Base-by-base conservation (phyloP, 306 rosid genomes). In the Rubus idaeus region DNA sequence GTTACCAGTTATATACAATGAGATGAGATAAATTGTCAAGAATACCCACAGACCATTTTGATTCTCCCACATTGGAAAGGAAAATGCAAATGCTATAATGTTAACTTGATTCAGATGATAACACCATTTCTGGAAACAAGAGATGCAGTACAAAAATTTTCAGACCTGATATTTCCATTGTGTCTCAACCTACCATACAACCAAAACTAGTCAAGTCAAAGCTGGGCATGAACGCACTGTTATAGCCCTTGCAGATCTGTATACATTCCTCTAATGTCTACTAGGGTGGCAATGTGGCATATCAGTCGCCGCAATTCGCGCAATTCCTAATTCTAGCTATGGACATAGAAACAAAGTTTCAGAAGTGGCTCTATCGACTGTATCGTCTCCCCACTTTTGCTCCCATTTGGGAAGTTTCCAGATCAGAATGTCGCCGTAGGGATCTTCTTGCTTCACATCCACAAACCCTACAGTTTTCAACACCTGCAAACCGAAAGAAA, bases 361-460 rank as follows among this genome's bases (percentile, higher is more conserved):
- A 3, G 64, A 80, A 53, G 35, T 40, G 63, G 10, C 69, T 82
- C 8, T 63, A 76, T 68, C 17, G 52, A 76, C 20, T 58, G 41
- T 17, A 39, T 73, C 50, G 60, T 62, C 74, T 79, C 60, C 81
- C 76, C 79, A 85, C 71, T 62, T 71, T 81, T 86, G 82, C 78
- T 87, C 88, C 84, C 89, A 77, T 70, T 82, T 88, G 50, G 76
- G 78, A 39, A 80, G 87, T 78, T 86, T 95, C 78, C 14, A 1
- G 64, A 90, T 69, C 35, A 78, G 75, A 65, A 95, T 87, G 79
- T 92, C 96, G 46, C 87, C 91, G 61, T 86, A 86, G 51, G 90
- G 86, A 46, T 79, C 67, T 4, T 82, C 82, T 86, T 95, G 97
- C 75, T 87, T 75, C 78, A 88, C 91, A 75, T 85, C 85, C 88